These are phyloP conservation scores for Candida silvicultrix DNA, from an alignment of 805 yeast species.

Conservation along the genomic window DNA sequence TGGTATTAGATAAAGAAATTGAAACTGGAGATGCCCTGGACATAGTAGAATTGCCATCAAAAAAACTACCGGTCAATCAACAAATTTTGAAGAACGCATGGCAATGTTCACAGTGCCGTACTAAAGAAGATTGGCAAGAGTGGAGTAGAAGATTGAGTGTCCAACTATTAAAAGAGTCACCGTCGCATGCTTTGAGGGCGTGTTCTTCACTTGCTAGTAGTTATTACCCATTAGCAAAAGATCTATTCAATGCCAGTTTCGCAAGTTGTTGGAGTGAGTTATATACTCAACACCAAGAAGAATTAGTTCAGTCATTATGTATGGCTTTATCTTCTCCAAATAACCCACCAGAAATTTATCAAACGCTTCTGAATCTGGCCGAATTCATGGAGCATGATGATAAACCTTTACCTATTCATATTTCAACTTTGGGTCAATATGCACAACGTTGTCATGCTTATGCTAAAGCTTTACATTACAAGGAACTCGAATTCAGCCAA, in stretches of 20 bases:
- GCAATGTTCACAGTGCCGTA: constrained; percentile 86
- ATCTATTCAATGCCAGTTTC: constrained; percentile 89
- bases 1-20: constrained; percentile 61
- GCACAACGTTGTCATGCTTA: constrained; percentile 96
- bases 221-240: constrained; percentile 82
- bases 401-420: constrained; percentile 85
- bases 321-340: constrained; percentile 84
- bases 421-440: constrained; percentile 84
- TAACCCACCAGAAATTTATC: constrained; percentile 94
- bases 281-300: constrained; percentile 84
- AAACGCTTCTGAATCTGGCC: constrained; percentile 79
- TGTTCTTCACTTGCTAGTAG: constrained; percentile 86
- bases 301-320: constrained; percentile 77
- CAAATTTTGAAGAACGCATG: constrained; percentile 70
- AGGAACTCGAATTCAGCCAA: constrained; percentile 89
- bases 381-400: constrained; percentile 98
- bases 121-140: constrained; percentile 96
- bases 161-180: constrained; percentile 83
- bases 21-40: constrained; percentile 25
- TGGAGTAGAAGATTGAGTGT: constrained; percentile 88
- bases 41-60: constrained; percentile 62
- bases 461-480: constrained; percentile 94
- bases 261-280: constrained; percentile 94
- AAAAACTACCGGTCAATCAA: constrained; percentile 68
- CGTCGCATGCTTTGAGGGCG: constrained; percentile 90